Base-by-base conservation (phyloP, 73 alveolate species). In the Uronychia binucleata region DNA sequence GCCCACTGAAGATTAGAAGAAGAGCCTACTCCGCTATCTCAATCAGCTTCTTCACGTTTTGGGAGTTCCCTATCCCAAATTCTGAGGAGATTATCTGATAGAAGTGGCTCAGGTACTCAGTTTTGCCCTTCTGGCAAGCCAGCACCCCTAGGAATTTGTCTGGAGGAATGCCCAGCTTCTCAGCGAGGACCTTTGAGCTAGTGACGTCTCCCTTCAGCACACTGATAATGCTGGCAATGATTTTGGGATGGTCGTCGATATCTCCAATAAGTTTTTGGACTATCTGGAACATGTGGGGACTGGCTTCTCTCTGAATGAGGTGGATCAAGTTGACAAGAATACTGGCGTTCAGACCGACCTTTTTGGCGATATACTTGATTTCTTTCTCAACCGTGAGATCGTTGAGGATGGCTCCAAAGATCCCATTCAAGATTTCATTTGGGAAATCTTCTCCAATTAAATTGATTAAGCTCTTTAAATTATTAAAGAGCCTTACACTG, bases 381-480 rank as follows among this genome's bases (percentile, higher is more conserved):
- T 81, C 88, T 58, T 81, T 81, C 59, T 81, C 88, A 0, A 81
- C 80, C 0, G 74, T 28, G 5, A 74, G 30, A 34, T 81, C 79
- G 59, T 81, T 81, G 27, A 81, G 27, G 30, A 81, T 46, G 35
- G 77, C 80, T 13, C 88, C 88, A 33, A 81, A 57, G 58, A 81
- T 19, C 57, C 88, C 88, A 57, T 81, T 46, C 35, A 81, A 30
- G 31, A 27, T n/a, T 58, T 34, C 75, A 28, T n/a, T 58, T 13
- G 58, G 58, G 26, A 27, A 27, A 30, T 28, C 79, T 31, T 58
- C 58, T n/a, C 78, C 81, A 27, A 81, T 26, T 1, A 81, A 74
- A 5, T 29, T 59, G 0, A 58, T 30, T 1, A 81, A 58, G 31
- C 57, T n/a, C 67, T 46, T 11, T 46, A 46, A 11, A 11, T 46